phyloP scores from a whole-genome alignment of 129 eudicot species.

The Scalesia atractyloides region DNA sequence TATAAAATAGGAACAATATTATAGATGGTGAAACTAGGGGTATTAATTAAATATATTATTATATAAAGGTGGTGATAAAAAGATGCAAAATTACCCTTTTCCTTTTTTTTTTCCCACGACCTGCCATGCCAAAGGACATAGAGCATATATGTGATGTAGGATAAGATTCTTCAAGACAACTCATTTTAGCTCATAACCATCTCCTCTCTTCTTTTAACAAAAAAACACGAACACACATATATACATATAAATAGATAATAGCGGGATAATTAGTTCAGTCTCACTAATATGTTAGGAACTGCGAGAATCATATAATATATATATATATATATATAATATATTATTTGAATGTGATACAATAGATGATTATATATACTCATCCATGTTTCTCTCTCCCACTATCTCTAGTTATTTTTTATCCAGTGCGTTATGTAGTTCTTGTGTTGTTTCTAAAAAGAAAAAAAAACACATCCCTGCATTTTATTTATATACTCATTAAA shows the following conservation, averaged over 20 bases:
- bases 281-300: no score
- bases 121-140: constrained; percentile 3
- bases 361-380: no score
- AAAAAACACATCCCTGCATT: no score
- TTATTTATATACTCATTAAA: no score
- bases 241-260: not conserved
- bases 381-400: no score
- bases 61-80: constrained; percentile 12
- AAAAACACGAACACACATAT: not conserved
- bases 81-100: constrained; percentile 27
- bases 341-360: no score
- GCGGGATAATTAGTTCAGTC: no score
- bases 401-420: no score
- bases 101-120: constrained; percentile 24
- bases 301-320: no score
- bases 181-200: constrained; percentile 32
- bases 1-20: not conserved
- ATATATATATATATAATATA: no score
- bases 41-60: not conserved
- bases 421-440: no score
- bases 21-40: constrained; percentile 19
- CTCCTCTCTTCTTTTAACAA: not conserved
- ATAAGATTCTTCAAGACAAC: constrained; percentile 34
- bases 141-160: not conserved
- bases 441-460: no score